Evolutionary conservation across 2,329 filamentous ascomycete genomes (phyloP).

Genomic region (Hypocreales sp.): DNA sequence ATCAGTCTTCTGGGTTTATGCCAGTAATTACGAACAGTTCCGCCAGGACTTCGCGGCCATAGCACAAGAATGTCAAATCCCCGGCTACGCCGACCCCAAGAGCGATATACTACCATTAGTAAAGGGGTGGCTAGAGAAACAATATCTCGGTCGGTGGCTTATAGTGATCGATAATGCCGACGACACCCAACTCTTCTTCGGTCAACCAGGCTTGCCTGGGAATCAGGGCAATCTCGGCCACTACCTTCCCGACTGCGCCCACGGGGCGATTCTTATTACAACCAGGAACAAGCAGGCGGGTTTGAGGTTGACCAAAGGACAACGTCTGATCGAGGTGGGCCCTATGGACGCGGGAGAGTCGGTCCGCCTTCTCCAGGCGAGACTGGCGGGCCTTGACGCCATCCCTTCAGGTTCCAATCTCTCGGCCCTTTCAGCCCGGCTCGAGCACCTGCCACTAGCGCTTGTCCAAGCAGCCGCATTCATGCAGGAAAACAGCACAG

Average conservation of each 20-base stretch:
- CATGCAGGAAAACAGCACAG: constrained; percentile 13
- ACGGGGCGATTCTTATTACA: constrained; percentile 16
- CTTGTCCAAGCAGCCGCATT: constrained; percentile 18
- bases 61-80: constrained; percentile 10
- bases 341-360: constrained; percentile 14
- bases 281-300: constrained; percentile 15
- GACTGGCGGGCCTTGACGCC: constrained; percentile 4
- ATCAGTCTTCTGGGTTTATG: constrained; percentile 19
- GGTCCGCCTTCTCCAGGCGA: constrained; percentile 8
- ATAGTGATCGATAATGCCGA: constrained; percentile 6
- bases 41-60: constrained; percentile 11
- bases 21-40: constrained; percentile 14
- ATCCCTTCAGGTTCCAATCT: constrained; percentile 2
- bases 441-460: constrained; percentile 17
- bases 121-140: constrained; percentile 12
- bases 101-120: constrained; percentile 9
- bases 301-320: constrained; percentile 6
- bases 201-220: neutral
- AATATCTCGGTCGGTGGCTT: constrained; percentile 7
- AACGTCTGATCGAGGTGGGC: constrained; percentile 7
- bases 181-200: constrained; percentile 4
- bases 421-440: constrained; percentile 8
- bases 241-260: constrained; percentile 12
- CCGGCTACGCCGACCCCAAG: constrained; percentile 9
- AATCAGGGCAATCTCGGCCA: neutral